Conservation (phyloP, 305 asterid genomes). For the Solanum hybrid region DNA sequence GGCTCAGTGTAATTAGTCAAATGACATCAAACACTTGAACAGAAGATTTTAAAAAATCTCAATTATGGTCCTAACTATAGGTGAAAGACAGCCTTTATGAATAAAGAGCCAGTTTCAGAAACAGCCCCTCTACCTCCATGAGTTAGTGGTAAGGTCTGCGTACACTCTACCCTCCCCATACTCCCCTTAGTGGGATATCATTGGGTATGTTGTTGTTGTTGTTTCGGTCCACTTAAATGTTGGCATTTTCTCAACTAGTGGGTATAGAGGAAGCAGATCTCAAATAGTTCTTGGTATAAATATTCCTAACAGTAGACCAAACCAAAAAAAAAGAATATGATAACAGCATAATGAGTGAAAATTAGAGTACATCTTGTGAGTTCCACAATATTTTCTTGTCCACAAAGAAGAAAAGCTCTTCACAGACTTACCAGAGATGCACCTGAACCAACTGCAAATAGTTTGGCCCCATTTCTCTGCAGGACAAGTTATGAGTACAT, state of each 20-base stretch:
- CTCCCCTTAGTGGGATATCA: not conserved
- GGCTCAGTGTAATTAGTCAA: not conserved
- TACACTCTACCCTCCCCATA: not conserved
- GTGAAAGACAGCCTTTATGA: not conserved
- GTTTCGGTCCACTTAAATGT: not conserved
- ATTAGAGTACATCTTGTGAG: not conserved
- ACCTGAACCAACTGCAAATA: conserved; percentile 80
- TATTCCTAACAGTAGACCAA: not conserved
- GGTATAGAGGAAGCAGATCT: not conserved
- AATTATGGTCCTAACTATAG: not conserved
- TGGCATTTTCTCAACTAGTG: not conserved
- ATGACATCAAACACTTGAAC: not conserved
- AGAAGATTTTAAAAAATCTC: not conserved
- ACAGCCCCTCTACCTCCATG: not conserved
- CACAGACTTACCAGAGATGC: conserved; percentile 71
- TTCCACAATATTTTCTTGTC: not conserved
- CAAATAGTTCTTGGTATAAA: not conserved
- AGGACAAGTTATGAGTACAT: conserved; percentile 9
- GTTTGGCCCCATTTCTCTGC: conserved; percentile 93
- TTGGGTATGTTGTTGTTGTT: not conserved
- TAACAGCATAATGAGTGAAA: not conserved
- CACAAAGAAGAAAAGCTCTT: not conserved
- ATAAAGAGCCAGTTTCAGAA: not conserved
- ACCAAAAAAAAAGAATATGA: not conserved
- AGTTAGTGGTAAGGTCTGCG: not conserved